Evolutionary conservation across 441 rosid genomes (phyloP).

Genomic region (Brassica hybrid): DNA sequence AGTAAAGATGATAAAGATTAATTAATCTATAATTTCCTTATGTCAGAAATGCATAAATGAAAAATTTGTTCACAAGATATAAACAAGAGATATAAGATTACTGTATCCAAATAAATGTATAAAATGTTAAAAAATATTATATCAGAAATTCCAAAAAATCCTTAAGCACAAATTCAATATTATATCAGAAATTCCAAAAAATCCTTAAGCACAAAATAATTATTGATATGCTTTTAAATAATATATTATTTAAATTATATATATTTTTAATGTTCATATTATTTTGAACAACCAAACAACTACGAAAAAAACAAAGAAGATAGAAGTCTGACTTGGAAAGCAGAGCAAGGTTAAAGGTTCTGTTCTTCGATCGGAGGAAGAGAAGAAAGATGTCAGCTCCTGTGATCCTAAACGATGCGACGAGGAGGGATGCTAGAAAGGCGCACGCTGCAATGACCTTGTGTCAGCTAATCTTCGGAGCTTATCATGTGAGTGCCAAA

Average conservation of each 20-base stretch:
- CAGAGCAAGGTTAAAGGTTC: neutral
- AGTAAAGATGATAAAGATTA: neutral
- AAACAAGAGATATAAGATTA: neutral
- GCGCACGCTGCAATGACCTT: slow-evolving; percentile 84
- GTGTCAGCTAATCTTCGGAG: slow-evolving; percentile 80
- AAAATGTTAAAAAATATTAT: no score
- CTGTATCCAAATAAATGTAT: neutral
- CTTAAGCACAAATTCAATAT: no score
- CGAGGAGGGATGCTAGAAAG: slow-evolving; percentile 51
- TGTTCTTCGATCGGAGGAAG: neutral
- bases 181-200: no score
- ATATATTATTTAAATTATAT: no score
- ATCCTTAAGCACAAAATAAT: no score
- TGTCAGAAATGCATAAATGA: neutral
- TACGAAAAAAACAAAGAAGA: neutral
- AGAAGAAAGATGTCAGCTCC: slow-evolving; percentile 34
- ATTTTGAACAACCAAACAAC: neutral
- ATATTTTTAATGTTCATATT: no score
- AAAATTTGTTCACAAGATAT: neutral
- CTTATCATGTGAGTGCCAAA: slow-evolving; percentile 89
- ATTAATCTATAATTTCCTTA: neutral
- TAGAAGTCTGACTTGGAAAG: neutral
- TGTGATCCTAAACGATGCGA: slow-evolving; percentile 3
- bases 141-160: neutral
- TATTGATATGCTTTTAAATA: no score